Evolutionary conservation across 148 eudicot species (phyloP).

Genomic region (Rhododendron molle): DNA sequence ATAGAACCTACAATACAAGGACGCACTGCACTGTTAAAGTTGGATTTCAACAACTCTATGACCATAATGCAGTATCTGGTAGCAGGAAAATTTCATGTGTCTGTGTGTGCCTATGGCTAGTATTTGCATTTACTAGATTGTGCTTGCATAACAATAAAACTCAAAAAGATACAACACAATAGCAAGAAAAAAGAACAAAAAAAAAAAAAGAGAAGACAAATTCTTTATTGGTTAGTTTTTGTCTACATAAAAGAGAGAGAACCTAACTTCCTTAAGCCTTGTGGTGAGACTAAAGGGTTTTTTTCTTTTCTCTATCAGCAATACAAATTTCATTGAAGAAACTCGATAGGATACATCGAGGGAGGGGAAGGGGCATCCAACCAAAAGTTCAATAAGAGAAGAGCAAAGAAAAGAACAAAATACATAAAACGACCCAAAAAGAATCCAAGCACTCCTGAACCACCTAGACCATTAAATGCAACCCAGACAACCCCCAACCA

Average conservation of each 20-base stretch:
- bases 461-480: too few relatives aligned
- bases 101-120: neutral
- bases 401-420: too few relatives aligned
- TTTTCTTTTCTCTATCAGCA: too few relatives aligned
- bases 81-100: neutral
- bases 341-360: too few relatives aligned
- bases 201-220: neutral
- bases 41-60: neutral
- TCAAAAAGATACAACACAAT: neutral
- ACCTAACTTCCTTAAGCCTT: neutral
- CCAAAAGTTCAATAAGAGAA: too few relatives aligned
- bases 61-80: neutral
- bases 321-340: too few relatives aligned
- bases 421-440: too few relatives aligned
- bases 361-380: too few relatives aligned
- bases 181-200: neutral
- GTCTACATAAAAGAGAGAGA: neutral
- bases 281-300: too few relatives aligned
- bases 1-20: conserved; percentile 19
- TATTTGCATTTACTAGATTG: neutral
- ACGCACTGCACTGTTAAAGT: neutral
- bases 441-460: too few relatives aligned
- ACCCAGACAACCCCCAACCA: too few relatives aligned
- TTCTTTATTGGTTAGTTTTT: neutral
- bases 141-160: too few relatives aligned